phyloP scores from a whole-genome alignment of 345 rosid genomes.

The Lumnitzera racemosa region DNA sequence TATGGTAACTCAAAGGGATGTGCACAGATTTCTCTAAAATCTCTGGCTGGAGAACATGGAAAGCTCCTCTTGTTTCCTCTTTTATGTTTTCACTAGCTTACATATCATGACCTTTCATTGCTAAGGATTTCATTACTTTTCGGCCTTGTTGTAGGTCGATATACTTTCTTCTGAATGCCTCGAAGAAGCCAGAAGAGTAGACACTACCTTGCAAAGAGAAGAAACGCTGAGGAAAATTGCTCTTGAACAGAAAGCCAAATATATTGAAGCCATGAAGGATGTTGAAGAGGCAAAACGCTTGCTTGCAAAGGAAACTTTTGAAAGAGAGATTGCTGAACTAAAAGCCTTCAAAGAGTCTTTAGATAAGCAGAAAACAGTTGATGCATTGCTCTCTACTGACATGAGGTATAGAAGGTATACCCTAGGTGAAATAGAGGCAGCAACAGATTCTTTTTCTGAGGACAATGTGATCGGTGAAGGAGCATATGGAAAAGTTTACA shows the following conservation, averaged over 20 bases:
- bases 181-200: slow-evolving; percentile 56
- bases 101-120: background rate
- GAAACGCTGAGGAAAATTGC: slow-evolving; percentile 54
- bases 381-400: slow-evolving; percentile 54
- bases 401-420: slow-evolving; percentile 67
- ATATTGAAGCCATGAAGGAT: slow-evolving; percentile 55
- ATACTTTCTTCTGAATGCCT: slow-evolving; percentile 58
- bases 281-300: slow-evolving; percentile 59
- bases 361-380: slow-evolving; percentile 61
- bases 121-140: background rate
- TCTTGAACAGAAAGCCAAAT: slow-evolving; percentile 60
- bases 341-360: slow-evolving; percentile 52
- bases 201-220: slow-evolving; percentile 58
- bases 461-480: slow-evolving; percentile 72
- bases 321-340: slow-evolving; percentile 64
- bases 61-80: background rate
- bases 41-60: background rate
- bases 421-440: slow-evolving; percentile 47
- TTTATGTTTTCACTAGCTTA: background rate
- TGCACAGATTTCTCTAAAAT: too few species aligned
- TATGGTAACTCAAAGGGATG: background rate
- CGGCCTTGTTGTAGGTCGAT: slow-evolving; percentile 41
- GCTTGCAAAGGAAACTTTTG: slow-evolving; percentile 53
- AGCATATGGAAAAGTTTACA: slow-evolving; percentile 84
- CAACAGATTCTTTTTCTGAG: slow-evolving; percentile 60